Conservation (phyloP, 257 asterid species). For the Solanum commersonii region DNA sequence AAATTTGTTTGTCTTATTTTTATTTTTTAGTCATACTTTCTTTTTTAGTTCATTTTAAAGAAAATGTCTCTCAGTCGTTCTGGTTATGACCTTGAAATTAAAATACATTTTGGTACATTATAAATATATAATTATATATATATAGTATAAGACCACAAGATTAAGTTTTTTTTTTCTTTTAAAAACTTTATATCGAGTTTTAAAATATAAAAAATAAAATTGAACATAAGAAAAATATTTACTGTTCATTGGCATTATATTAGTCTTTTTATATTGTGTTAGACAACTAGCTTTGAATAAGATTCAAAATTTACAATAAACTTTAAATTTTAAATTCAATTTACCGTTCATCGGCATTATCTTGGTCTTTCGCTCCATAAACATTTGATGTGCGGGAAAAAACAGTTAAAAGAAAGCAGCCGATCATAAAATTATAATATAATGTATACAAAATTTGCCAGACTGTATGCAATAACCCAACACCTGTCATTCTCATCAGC, state of each 20-base stretch:
- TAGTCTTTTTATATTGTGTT: accelerated
- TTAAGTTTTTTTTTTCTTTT: not conserved
- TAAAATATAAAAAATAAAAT: no score
- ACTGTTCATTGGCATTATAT: not conserved
- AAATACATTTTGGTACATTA: no score
- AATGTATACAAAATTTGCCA: not conserved
- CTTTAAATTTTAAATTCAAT: accelerated
- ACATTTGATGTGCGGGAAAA: not conserved
- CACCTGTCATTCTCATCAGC: not conserved
- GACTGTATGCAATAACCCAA: not conserved
- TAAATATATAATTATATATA: no score
- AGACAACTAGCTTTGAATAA: no score
- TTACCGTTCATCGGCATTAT: accelerated
- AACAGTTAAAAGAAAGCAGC: not conserved
- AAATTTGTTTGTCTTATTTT: no score
- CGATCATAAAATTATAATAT: not conserved
- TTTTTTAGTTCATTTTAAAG: no score
- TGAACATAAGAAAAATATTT: no score
- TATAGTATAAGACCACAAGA: no score
- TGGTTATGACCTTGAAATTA: no score
- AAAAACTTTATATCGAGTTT: no score
- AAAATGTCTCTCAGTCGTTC: no score
- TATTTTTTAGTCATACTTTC: no score
- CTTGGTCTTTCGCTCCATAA: not conserved
- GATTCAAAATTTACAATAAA: not conserved